Evolutionary conservation across 768 basidiomycete species (phyloP).

Genomic region (Gautieria morchelliformis): DNA sequence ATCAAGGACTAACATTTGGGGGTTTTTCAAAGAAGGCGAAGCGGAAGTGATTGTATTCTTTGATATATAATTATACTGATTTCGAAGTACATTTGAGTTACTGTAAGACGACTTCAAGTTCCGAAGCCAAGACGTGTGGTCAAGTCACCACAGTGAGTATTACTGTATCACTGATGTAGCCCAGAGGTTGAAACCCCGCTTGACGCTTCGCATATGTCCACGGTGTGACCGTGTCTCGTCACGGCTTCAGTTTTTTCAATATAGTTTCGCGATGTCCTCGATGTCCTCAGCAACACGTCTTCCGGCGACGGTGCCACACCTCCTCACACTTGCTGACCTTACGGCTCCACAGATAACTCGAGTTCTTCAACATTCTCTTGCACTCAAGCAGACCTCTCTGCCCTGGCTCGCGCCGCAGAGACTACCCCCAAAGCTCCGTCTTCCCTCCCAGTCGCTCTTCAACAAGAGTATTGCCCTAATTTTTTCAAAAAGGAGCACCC

Average conservation of each 20-base stretch:
- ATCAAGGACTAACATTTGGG: constrained; percentile 61
- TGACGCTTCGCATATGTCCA: no score
- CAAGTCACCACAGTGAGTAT: no score
- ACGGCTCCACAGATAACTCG: constrained; percentile 61
- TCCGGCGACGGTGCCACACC: constrained; percentile 40
- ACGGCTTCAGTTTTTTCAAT: neutral
- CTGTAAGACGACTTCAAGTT: no score
- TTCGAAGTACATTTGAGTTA: neutral
- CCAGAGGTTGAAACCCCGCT: no score
- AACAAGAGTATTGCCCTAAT: constrained; percentile 82
- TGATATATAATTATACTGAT: neutral
- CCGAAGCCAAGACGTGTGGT: no score
- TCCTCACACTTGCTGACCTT: constrained; percentile 87
- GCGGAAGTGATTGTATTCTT: neutral
- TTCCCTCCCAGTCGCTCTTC: constrained; percentile 68
- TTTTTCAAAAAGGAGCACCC: constrained; percentile 89
- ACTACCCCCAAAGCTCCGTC: constrained; percentile 28
- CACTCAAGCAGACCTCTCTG: constrained; percentile 50
- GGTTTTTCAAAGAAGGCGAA: constrained; percentile 38
- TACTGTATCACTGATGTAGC: no score
- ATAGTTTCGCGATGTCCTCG: no score
- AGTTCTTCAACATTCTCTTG: constrained; percentile 53
- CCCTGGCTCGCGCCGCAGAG: constrained; percentile 58
- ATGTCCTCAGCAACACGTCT: neutral
- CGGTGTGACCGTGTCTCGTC: neutral